phyloP scores from a whole-genome alignment of 2,329 filamentous ascomycete species.

The Setomelanomma holmii region DNA sequence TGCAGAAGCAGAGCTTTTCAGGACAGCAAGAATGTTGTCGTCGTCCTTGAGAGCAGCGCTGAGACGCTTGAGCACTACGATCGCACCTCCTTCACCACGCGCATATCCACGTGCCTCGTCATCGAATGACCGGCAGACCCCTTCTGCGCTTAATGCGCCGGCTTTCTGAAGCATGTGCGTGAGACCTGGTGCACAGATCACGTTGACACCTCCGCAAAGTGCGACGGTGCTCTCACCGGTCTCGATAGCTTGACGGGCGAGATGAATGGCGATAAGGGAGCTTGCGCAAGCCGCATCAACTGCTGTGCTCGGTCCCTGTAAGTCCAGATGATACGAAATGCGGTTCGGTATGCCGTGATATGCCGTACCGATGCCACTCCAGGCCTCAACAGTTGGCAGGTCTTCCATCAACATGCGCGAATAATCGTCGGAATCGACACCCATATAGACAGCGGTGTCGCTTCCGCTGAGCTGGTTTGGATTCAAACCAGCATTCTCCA shows the following conservation, averaged over 20 bases:
- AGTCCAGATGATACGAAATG: conserved; percentile 31
- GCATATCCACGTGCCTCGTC: conserved; percentile 68
- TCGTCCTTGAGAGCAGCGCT: conserved; percentile 53
- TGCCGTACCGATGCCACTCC: conserved; percentile 27
- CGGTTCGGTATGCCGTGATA: conserved; percentile 24
- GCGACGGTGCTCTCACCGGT: conserved; percentile 38
- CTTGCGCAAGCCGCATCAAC: conserved; percentile 39
- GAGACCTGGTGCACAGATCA: conserved; percentile 44
- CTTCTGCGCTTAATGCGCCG: conserved; percentile 53
- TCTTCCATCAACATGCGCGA: conserved; percentile 22
- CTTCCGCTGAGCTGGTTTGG: conserved; percentile 22
- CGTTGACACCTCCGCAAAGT: conserved; percentile 48
- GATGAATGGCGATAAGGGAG: conserved; percentile 29
- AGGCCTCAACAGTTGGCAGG: conserved; percentile 17
- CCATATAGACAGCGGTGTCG: conserved; percentile 35
- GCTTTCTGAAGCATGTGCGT: conserved; percentile 55
- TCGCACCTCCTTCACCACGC: conserved; percentile 65
- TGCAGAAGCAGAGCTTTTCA: conserved; percentile 36
- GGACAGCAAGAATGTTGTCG: conserved; percentile 41
- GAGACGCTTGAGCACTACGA: conserved; percentile 45
- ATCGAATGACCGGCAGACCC: conserved; percentile 53
- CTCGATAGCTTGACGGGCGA: conserved; percentile 29
- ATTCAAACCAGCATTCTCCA: conserved; percentile 34
- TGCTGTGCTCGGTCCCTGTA: conserved; percentile 30
- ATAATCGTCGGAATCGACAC: conserved; percentile 29